Base-by-base conservation (phyloP, 345 rosid species). In the Salix exigua region DNA sequence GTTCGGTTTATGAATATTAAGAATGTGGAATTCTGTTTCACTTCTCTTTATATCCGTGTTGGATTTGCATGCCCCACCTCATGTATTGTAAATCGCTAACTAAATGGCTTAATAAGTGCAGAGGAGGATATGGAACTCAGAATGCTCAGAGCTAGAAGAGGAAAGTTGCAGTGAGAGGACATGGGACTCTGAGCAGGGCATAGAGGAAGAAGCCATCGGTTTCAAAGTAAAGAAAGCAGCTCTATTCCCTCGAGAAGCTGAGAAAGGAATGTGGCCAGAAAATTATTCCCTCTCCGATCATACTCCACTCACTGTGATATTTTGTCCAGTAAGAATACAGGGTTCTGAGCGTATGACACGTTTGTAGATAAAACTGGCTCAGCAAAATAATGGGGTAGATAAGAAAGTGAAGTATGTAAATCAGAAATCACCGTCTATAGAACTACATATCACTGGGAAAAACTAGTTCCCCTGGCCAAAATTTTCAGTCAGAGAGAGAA, bases 271-370 rank as follows among this genome's bases (percentile, higher is more conserved):
- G 76, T 92, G 93, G 94, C 97, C 97, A 0, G 88, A 90, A 78
- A 84, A 90, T 66, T 92, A 90, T 82, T 89, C 88, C 28, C 93
- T 92, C 18, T 92, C 97, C 4, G 94, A 92, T 58, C 97, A 90
- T 74, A 94, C 94, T 16, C 84, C 89, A 44, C 94, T 92, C 21
- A 92, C 94, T 0, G 94, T 88, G 25, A 92, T 89, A 46, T 88
- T 92, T 82, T 89, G 92, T 1, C 97, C 94, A 2, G 86, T 88
- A 75, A 83, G 81, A 81, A 87, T 92, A 89, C 91, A 88, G 50
- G 75, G 87, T 68, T 87, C 88, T 62, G 26, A 70, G 30, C 74
- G 13, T 10, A 33, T 71, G 3, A 42, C 31, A 18, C 0, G 73
- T 42, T 35, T 50, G 44, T 51, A 68, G 44, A 53, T 51, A 21